Evolutionary conservation across 192 early-diverging fungal genomes (phyloP).

Genomic region (Jimgerdemannia flammicorona): DNA sequence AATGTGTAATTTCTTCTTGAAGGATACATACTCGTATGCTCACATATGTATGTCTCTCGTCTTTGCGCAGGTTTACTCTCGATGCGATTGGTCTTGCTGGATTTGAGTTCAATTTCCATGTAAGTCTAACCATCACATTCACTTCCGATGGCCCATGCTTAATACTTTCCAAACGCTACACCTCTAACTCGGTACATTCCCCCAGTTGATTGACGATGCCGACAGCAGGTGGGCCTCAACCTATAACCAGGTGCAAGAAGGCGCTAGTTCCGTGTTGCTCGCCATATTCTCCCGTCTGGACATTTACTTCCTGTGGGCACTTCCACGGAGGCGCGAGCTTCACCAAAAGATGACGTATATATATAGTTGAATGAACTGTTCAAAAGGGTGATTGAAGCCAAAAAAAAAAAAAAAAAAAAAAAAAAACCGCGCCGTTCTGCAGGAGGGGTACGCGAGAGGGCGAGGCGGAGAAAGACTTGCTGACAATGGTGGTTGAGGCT

Average conservation of each 20-base stretch:
- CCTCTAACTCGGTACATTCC: no score
- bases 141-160: no score
- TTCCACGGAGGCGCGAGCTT: slow-evolving; percentile 2
- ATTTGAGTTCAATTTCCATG: no score
- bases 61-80: no score
- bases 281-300: slow-evolving; percentile 11
- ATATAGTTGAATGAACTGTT: slow-evolving; percentile 11
- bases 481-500: slow-evolving; percentile 23
- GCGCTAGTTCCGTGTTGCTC: slow-evolving; percentile 6
- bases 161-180: no score
- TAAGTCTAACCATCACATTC: no score
- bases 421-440: background rate
- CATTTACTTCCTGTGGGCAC: background rate
- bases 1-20: background rate
- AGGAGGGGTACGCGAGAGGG: background rate
- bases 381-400: slow-evolving; percentile 18
- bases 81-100: no score
- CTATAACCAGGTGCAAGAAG: slow-evolving; percentile 13
- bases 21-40: background rate
- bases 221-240: slow-evolving; percentile 14
- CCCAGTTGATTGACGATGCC: slow-evolving; percentile 3
- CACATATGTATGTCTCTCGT: no score
- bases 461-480: slow-evolving; percentile 27
- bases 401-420: no score
- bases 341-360: slow-evolving; percentile 1